Conservation (phyloP, 2,329 filamentous ascomycete species). For the Pestalotiopsis sp. region DNA sequence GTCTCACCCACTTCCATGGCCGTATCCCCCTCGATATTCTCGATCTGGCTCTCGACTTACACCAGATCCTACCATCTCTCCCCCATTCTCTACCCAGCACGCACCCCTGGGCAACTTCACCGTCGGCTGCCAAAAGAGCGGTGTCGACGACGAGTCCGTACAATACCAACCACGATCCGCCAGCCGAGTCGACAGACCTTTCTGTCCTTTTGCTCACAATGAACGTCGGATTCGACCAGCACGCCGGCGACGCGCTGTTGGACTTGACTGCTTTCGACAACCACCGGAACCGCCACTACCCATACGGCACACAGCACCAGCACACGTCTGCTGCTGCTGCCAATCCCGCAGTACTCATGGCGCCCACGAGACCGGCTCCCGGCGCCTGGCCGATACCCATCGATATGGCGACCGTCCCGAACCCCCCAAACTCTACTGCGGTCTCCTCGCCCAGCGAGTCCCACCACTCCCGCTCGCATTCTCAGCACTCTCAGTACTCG, state of each 20-base stretch:
- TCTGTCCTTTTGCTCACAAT: slow-evolving; percentile 40
- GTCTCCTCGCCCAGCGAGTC: slow-evolving; percentile 53
- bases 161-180: slow-evolving; percentile 47
- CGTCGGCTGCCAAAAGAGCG: slow-evolving; percentile 39
- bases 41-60: slow-evolving; percentile 16
- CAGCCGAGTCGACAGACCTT: slow-evolving; percentile 34
- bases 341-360: slow-evolving; percentile 36
- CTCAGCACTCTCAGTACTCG: slow-evolving; percentile 37
- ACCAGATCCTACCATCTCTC: slow-evolving; percentile 14
- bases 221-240: slow-evolving; percentile 62
- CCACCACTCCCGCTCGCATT: slow-evolving; percentile 36
- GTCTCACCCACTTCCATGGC: slow-evolving; percentile 16
- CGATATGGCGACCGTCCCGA: slow-evolving; percentile 48
- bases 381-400: slow-evolving; percentile 52
- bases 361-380: slow-evolving; percentile 39
- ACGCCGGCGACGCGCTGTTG: slow-evolving; percentile 59
- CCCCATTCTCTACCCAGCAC: slow-evolving; percentile 12
- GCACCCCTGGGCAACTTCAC: slow-evolving; percentile 14
- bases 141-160: slow-evolving; percentile 42
- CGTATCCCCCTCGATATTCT: slow-evolving; percentile 16
- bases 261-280: slow-evolving; percentile 58
- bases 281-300: slow-evolving; percentile 52
- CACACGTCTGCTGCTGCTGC: slow-evolving; percentile 30
- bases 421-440: slow-evolving; percentile 40
- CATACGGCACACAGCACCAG: slow-evolving; percentile 42